These are phyloP conservation scores for Ascomycota sp. DNA, from an alignment of 2,329 filamentous ascomycete species.

Conservation along the genomic window DNA sequence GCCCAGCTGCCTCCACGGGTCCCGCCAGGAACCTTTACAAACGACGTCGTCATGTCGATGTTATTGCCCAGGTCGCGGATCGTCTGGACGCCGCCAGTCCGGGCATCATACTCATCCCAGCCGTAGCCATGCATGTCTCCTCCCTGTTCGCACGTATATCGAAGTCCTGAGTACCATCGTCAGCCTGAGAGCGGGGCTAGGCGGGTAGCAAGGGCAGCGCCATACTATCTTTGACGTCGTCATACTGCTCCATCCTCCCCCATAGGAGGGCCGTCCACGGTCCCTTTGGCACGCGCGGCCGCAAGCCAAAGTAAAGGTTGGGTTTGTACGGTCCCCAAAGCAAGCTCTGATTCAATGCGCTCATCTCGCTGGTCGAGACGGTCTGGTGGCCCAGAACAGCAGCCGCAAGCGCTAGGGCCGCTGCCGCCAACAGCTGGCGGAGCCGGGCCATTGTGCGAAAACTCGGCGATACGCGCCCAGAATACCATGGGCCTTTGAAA, in stretches of 20 bases:
- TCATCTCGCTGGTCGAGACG: constrained; percentile 27
- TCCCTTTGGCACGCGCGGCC: constrained; percentile 63
- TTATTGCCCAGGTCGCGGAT: constrained; percentile 80
- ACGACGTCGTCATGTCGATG: constrained; percentile 79
- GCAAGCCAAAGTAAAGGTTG: constrained; percentile 83
- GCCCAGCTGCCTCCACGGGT: constrained; percentile 81
- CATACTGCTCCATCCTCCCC: constrained; percentile 65
- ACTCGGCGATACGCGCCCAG: background rate
- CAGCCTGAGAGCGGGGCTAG: background rate
- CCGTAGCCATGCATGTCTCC: constrained; percentile 90
- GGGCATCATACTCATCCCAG: constrained; percentile 91
- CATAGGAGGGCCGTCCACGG: constrained; percentile 73
- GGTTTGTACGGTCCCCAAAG: constrained; percentile 93
- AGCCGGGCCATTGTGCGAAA: constrained; percentile 11
- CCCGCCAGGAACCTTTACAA: constrained; percentile 81
- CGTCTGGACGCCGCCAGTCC: constrained; percentile 69
- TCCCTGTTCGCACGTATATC: constrained; percentile 90
- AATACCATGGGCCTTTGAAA: background rate
- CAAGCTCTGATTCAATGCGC: constrained; percentile 47
- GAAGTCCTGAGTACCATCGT: constrained; percentile 37
- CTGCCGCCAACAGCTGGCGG: constrained; percentile 11
- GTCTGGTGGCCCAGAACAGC: constrained; percentile 12
- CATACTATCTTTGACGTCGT: constrained; percentile 53
- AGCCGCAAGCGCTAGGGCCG: constrained; percentile 8
- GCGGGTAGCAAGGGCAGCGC: no score